phyloP scores from a whole-genome alignment of 2,329 filamentous ascomycete species.

The Fusarium decemcellulare region DNA sequence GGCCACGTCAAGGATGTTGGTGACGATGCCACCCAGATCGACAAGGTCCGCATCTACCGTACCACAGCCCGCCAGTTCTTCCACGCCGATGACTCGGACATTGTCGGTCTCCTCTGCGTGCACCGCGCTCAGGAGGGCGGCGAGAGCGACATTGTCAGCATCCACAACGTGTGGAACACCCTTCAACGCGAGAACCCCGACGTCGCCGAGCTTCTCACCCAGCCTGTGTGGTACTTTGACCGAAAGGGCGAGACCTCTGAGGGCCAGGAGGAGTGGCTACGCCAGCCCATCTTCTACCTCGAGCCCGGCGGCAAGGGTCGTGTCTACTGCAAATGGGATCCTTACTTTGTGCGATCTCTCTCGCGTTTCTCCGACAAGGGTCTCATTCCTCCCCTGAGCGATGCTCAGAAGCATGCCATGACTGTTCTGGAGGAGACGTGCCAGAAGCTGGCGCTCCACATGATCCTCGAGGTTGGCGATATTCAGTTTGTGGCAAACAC shows the following conservation, averaged over 20 bases:
- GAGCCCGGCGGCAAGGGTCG: constrained; percentile 74
- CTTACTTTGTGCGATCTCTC: constrained; percentile 87
- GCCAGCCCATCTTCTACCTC: constrained; percentile 81
- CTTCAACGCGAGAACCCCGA: constrained; percentile 83
- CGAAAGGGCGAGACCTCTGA: constrained; percentile 86
- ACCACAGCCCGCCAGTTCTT: constrained; percentile 74
- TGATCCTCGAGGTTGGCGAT: constrained; percentile 89
- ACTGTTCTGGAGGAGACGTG: constrained; percentile 77
- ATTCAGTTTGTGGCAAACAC: constrained; percentile 89
- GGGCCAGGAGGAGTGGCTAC: constrained; percentile 83
- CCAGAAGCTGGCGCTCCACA: constrained; percentile 80
- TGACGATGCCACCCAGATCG: constrained; percentile 84
- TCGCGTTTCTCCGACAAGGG: constrained; percentile 81
- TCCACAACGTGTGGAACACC: constrained; percentile 86
- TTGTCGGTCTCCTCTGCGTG: constrained; percentile 88
- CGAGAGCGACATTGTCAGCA: constrained; percentile 85
- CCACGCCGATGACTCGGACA: constrained; percentile 85
- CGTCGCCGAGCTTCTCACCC: constrained; percentile 80
- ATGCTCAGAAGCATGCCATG: constrained; percentile 78
- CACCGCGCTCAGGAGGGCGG: constrained; percentile 84
- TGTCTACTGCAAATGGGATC: constrained; percentile 83
- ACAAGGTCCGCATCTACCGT: constrained; percentile 91
- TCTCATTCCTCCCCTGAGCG: constrained; percentile 79
- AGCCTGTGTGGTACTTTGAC: constrained; percentile 93
- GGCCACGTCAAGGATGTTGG: constrained; percentile 92